phyloP scores from a whole-genome alignment of 2,329 filamentous ascomycete genomes.

The Penicillium sp. region DNA sequence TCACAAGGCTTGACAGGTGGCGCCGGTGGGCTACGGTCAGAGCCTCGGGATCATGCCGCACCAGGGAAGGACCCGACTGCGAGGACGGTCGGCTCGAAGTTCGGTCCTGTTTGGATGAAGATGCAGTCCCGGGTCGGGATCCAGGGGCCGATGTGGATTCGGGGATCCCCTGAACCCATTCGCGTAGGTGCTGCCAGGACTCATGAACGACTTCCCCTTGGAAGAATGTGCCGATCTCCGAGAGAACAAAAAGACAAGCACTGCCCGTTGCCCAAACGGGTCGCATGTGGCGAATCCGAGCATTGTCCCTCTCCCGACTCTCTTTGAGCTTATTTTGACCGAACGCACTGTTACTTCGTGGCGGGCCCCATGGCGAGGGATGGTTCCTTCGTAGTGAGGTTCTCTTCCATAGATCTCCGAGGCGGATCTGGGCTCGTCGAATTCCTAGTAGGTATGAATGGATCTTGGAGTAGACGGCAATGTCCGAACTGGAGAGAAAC shows the following conservation, averaged over 20 bases:
- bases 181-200: conserved; percentile 75
- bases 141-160: conserved; percentile 23
- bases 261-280: conserved; percentile 87
- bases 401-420: conserved; percentile 84
- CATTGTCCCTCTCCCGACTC: conserved; percentile 63
- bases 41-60: conserved; percentile 75
- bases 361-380: conserved; percentile 67
- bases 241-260: conserved; percentile 83
- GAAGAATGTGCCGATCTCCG: conserved; percentile 82
- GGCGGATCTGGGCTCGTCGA: conserved; percentile 77
- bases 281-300: conserved; percentile 67
- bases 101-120: conserved; percentile 23
- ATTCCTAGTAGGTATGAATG: conserved; percentile 85
- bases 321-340: conserved; percentile 61
- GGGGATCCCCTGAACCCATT: conserved; percentile 63
- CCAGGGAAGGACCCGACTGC: conserved; percentile 18
- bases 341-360: conserved; percentile 59
- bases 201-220: conserved; percentile 84
- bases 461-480: conserved; percentile 77
- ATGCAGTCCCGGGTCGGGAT: conserved; percentile 42
- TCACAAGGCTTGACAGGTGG: conserved; percentile 67
- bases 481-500: conserved; percentile 73
- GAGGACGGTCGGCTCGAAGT: conserved; percentile 7
- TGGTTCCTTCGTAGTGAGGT: conserved; percentile 74
- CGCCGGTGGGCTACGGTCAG: conserved; percentile 74